phyloP scores from a whole-genome alignment of 148 eudicot genomes.

The Rhododendron kiyosumense region DNA sequence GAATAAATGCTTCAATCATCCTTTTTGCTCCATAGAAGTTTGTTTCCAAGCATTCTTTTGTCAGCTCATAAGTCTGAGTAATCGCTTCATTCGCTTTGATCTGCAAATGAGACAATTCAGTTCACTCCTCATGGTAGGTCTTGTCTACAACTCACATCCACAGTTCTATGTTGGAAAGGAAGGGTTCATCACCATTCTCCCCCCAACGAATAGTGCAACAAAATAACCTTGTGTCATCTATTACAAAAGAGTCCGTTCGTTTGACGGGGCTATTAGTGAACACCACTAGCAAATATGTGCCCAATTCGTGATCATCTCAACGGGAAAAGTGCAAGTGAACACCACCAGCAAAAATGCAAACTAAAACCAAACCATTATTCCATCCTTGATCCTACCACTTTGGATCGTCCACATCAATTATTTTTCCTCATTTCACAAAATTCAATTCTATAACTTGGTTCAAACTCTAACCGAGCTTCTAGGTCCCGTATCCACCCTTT shows the following conservation, averaged over 20 bases:
- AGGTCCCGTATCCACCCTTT: background rate
- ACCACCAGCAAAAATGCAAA: too few species aligned
- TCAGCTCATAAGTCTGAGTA: constrained; percentile 27
- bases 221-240: background rate
- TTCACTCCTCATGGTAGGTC: background rate
- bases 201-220: background rate
- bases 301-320: too few species aligned
- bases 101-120: background rate
- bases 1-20: constrained; percentile 36
- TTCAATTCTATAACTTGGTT: background rate
- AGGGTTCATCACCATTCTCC: background rate
- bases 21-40: constrained; percentile 48
- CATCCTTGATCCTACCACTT: background rate
- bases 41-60: constrained; percentile 35
- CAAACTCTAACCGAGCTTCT: background rate
- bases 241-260: background rate
- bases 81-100: background rate
- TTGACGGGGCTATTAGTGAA: too few species aligned
- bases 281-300: too few species aligned
- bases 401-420: background rate
- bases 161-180: background rate
- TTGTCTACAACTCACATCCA: background rate
- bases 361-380: background rate
- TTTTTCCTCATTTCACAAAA: too few species aligned
- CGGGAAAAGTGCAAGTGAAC: too few species aligned